Base-by-base conservation (phyloP, 345 rosid species). In the Cardamine occulta region DNA sequence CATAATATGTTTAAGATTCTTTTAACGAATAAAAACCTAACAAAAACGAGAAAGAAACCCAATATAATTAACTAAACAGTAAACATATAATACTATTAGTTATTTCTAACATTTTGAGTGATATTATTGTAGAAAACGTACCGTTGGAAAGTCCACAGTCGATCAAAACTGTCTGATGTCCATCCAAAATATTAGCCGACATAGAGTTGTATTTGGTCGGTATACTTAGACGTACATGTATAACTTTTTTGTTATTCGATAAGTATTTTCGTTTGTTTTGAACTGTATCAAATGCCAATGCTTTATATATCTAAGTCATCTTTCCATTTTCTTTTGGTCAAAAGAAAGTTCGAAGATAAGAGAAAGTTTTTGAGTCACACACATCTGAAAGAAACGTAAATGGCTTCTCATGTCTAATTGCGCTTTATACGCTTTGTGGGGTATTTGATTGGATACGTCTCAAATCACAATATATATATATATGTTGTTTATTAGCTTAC, bases 341-440 rank as follows among this genome's bases (percentile, higher is more conserved):
- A 45, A 74, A 66, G 71, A 66, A 48, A 66, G 18, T 18, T 49
- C 21, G 71, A 66, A 66, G 77, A 74, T 74, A 74, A 74, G 70
- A 74, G 70, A 53, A 21, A 52, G 54, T 63, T 58, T 58, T 29
- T 18, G 66, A 34, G 66, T 70, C 31, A 28, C 74, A 70, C 66
- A 62, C 76, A 62, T 62, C 8, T 32, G 18, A 39, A 65, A 65
- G 77, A 65, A 74, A 74, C 72, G 72, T 74, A 66, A 23, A 11
- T 47, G 40, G 47, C 56, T 73, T 64, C 48, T 65, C 72, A 56
- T 74, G 66, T 47, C 28, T 55, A 64, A 32, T 65, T 55, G 49
- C 49, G 48, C 58, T 63, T 65, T 74, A 11, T 65, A 55, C 24
- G 63, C 35, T 63, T 63, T 54, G 47, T 73, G 35, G 29, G 72